These are phyloP conservation scores for Leptographium flavum DNA, from an alignment of 2,329 filamentous ascomycete genomes.

Conservation along the genomic window DNA sequence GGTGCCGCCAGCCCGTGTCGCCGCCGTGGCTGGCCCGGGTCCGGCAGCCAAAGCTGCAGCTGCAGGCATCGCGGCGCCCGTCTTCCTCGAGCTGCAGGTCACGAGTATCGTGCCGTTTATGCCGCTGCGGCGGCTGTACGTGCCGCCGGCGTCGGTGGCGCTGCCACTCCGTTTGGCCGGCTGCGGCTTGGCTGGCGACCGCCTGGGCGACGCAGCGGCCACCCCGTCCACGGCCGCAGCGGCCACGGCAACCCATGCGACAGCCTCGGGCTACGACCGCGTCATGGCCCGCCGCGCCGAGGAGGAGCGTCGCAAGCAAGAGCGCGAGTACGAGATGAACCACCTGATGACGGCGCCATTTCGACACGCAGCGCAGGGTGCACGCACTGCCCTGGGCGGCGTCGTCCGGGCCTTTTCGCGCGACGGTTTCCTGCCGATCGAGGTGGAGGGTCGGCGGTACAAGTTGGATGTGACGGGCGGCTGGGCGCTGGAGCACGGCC, in stretches of 20 bases:
- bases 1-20: constrained; percentile 24
- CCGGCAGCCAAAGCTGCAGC: constrained; percentile 8
- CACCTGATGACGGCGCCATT: constrained; percentile 45
- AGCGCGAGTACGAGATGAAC: constrained; percentile 36
- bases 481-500: constrained; percentile 44
- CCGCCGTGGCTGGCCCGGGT: constrained; percentile 4
- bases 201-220: not conserved
- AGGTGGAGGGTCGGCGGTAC: constrained; percentile 29
- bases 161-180: constrained; percentile 22
- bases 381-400: constrained; percentile 27
- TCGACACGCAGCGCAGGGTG: constrained; percentile 29
- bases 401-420: constrained; percentile 37
- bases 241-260: too few species aligned
- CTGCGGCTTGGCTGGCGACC: constrained; percentile 8
- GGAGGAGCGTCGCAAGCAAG: constrained; percentile 22
- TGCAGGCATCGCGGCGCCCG: constrained; percentile 11
- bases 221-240: not conserved
- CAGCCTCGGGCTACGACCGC: constrained; percentile 10
- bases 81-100: constrained; percentile 38
- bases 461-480: constrained; percentile 44
- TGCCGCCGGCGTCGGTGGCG: constrained; percentile 21
- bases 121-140: constrained; percentile 26
- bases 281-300: constrained; percentile 19
- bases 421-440: constrained; percentile 39
- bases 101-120: constrained; percentile 35